A percentile compares a stretch with the other conserved stretches of the same genome.
These are phyloP conservation scores for Ogataea polymorpha DNA, from an alignment of 805 yeast species.

Conservation along the genomic window DNA sequence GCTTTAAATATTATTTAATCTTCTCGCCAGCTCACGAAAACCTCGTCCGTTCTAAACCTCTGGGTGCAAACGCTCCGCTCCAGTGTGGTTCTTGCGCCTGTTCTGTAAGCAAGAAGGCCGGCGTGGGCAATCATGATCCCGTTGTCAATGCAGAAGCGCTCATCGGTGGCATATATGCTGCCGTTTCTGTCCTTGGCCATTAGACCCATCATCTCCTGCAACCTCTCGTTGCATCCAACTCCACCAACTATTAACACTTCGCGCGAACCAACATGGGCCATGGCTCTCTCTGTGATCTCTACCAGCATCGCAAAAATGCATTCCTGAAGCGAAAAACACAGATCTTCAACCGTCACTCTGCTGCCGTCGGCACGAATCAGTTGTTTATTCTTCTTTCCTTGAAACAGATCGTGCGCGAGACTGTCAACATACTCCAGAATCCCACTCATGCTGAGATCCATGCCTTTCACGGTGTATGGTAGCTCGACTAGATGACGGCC, in stretches of 20 bases:
- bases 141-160: constrained; percentile 93
- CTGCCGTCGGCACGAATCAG: constrained; percentile 44
- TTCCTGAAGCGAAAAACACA: constrained; percentile 92
- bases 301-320: constrained; percentile 93
- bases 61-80: constrained; percentile 85
- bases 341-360: constrained; percentile 72
- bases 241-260: constrained; percentile 97
- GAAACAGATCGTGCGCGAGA: constrained; percentile 69
- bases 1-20: constrained; percentile 27
- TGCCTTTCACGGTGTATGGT: constrained; percentile 97
- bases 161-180: constrained; percentile 90
- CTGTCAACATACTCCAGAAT: constrained; percentile 81
- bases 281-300: constrained; percentile 95
- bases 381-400: constrained; percentile 39
- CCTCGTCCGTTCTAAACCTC: constrained; percentile 93
- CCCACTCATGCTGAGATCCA: constrained; percentile 98
- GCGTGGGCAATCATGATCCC: constrained; percentile 99
- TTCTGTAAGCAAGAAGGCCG: constrained; percentile 80
- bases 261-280: constrained; percentile 91
- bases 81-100: constrained; percentile 60
- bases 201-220: constrained; percentile 94
- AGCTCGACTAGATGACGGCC: constrained; percentile 63
- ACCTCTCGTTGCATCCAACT: constrained; percentile 90
- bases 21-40: constrained; percentile 85
- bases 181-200: constrained; percentile 93